Evolutionary conservation across 2,329 filamentous ascomycete species (phyloP), one percentile per base, ranked within the genome.

Genomic region (Tolypocladium amazonense): DNA sequence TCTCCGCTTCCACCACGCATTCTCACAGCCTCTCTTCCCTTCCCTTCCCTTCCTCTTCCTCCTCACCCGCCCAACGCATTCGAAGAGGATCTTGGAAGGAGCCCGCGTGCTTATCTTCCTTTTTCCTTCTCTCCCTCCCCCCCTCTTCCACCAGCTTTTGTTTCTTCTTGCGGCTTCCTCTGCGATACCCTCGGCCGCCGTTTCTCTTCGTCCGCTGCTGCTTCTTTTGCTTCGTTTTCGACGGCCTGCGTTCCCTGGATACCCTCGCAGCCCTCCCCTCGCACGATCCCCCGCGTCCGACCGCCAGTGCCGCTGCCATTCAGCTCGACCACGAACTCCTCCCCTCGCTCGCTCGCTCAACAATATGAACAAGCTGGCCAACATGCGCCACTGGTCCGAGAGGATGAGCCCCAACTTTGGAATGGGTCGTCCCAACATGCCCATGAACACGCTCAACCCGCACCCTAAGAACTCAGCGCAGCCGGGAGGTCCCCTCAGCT

Each of bases 331-430:
- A 56, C 56, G 41, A 47, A 61, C 50, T 3, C 45, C 57, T 45
- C 20, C 54, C 18, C 25, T 30, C 25, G 60, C 58, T 62, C 61
- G 60, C 58, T 60, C 60, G 58, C 65, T 64, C 80, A 85, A 69
- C 80, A 85, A 69, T 71, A 88, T 88, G 85, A 87, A 88, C 77
- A 88, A 87, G 77, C 75, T 88, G 75, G 82, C 83, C 73, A 86
- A 86, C 71, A 87, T 88, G 84, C 83, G 85, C 79, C 83, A 87
- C 78, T 88, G 85, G 85, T 82, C 83, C 72, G 84, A 86, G 76
- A 81, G 84, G 79, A 87, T 87, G 81, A 85, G 81, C 70, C 84
- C 83, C 69, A 85, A 82, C 74, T 87, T 87, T 68, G 81, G 83
- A 73, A 86, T 87, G 80, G 81, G 83, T 68, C 80, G 80, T 60